These are phyloP conservation scores for Oryza punctata DNA, from an alignment of 176 grass and related monocot genomes.

Conservation along the genomic window DNA sequence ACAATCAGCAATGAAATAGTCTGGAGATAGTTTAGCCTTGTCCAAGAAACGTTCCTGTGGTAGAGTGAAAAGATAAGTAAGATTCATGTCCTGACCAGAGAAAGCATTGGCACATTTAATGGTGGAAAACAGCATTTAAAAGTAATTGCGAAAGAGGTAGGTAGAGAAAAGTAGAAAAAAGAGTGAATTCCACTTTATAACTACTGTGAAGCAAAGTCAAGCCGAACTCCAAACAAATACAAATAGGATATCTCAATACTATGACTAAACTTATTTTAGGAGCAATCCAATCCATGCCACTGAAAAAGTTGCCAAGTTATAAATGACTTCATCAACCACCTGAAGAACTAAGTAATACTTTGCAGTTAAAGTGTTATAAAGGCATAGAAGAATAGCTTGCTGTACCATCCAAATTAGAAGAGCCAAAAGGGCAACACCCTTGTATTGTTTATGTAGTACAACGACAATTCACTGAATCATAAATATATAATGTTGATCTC, in stretches of 20 bases:
- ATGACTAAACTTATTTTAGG: slow-evolving; percentile 21
- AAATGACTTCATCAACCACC: slow-evolving; percentile 15
- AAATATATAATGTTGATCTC: slow-evolving; percentile 22
- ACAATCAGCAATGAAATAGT: slow-evolving; percentile 95
- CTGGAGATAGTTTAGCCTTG: slow-evolving; percentile 87
- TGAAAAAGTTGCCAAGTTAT: slow-evolving; percentile 13
- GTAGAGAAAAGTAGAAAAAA: slow-evolving; percentile 10
- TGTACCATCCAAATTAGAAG: neutral
- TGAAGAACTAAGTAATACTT: neutral
- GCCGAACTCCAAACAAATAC: slow-evolving; percentile 18
- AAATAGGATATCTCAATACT: slow-evolving; percentile 19
- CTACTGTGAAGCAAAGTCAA: slow-evolving; percentile 22
- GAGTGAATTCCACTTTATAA: neutral
- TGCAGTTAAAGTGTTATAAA: slow-evolving; percentile 23
- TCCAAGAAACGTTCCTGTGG: slow-evolving; percentile 87
- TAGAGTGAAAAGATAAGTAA: slow-evolving; percentile 35
- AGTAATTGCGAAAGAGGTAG: slow-evolving; percentile 32
- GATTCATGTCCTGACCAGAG: neutral
- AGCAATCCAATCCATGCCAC: neutral
- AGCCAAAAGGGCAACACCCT: slow-evolving; percentile 22
- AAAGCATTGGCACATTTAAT: slow-evolving; percentile 12
- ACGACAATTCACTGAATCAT: neutral
- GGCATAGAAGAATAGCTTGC: slow-evolving; percentile 11
- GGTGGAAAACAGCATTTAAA: slow-evolving; percentile 3
- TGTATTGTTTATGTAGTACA: slow-evolving; percentile 4